phyloP scores from a whole-genome alignment of 257 asterid genomes.

The Solanum infundibuliforme region DNA sequence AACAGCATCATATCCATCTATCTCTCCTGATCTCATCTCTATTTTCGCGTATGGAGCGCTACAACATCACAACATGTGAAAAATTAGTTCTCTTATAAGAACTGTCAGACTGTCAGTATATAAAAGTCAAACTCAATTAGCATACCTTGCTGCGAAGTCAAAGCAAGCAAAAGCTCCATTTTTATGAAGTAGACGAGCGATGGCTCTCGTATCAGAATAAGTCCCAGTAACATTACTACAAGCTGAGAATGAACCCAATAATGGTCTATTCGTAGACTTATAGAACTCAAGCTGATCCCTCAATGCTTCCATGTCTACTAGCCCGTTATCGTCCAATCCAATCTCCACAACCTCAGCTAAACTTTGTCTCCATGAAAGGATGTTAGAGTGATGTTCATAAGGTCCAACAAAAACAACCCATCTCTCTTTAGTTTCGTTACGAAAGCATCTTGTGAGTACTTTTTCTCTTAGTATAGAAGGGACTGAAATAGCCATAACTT shows the following conservation, averaged over 20 bases:
- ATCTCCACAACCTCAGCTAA: constrained; percentile 51
- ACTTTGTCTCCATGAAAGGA: constrained; percentile 49
- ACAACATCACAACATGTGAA: background rate
- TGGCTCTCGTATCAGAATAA: constrained; percentile 17
- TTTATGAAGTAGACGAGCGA: constrained; percentile 32
- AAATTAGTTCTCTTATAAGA: background rate
- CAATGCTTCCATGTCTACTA: constrained; percentile 22
- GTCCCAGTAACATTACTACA: constrained; percentile 54
- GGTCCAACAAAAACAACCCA: constrained; percentile 48
- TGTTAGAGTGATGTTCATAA: constrained; percentile 52
- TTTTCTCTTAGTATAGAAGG: constrained; percentile 31
- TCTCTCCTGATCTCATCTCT: background rate
- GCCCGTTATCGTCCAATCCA: constrained; percentile 24
- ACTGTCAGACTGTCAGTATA: background rate
- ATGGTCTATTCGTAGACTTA: constrained; percentile 13
- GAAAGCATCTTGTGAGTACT: constrained; percentile 5
- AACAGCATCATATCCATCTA: constrained; percentile 42
- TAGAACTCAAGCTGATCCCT: constrained; percentile 16
- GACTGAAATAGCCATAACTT: constrained; percentile 35
- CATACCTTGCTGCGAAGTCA: background rate
- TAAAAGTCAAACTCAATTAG: background rate
- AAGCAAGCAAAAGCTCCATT: constrained; percentile 2
- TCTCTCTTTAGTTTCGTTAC: constrained; percentile 12
- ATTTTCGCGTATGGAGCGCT: background rate
- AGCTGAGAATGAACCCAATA: constrained; percentile 47